Evolutionary conservation across 176 grass and related monocot species (phyloP).

Genomic region (Paspalum vaginatum): DNA sequence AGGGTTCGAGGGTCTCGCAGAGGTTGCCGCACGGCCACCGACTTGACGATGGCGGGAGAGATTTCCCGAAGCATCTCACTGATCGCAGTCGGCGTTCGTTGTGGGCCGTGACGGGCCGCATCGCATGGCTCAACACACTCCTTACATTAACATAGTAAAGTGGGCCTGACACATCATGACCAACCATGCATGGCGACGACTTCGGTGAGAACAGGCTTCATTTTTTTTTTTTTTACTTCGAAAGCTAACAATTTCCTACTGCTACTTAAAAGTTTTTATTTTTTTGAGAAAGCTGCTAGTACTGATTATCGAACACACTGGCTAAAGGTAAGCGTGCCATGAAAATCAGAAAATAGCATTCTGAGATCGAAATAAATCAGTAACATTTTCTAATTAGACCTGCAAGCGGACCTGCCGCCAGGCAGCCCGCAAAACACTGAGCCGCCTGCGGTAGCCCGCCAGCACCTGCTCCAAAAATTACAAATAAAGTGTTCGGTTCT

Average conservation of each 20-base stretch:
- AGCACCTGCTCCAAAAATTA: no score
- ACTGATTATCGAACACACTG: background rate
- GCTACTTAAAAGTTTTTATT: no score
- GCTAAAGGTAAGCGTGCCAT: background rate
- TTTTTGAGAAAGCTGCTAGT: no score
- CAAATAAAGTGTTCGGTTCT: no score
- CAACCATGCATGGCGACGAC: background rate
- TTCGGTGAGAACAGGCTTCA: no score
- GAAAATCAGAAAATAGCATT: background rate
- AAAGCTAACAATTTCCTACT: background rate
- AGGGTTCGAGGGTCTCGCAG: constrained; percentile 37
- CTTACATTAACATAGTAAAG: background rate
- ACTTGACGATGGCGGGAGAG: constrained; percentile 36
- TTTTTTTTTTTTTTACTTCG: no score
- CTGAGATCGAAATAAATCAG: background rate
- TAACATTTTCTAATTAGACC: background rate
- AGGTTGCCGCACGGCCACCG: background rate
- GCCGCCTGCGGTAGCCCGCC: no score
- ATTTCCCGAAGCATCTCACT: constrained; percentile 40
- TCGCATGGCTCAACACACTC: background rate
- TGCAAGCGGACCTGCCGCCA: no score
- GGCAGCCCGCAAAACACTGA: no score
- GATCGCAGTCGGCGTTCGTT: background rate
- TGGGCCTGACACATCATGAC: background rate
- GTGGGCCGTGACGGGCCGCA: background rate